These are phyloP conservation scores for Neurospora intermedia DNA, from an alignment of 495 filamentous ascomycete genomes.

Conservation along the genomic window DNA sequence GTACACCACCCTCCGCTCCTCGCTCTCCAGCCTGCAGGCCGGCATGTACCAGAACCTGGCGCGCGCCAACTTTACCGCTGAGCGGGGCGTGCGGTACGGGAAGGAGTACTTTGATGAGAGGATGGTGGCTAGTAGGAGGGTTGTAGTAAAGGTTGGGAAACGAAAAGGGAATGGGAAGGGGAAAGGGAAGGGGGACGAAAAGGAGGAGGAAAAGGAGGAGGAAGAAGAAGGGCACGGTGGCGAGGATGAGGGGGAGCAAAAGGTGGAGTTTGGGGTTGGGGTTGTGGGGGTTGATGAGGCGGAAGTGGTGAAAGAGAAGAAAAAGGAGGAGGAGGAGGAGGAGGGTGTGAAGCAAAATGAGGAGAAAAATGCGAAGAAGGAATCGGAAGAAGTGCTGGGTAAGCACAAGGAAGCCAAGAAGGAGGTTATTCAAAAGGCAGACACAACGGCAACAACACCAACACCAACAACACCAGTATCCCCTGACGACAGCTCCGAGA, in stretches of 20 bases:
- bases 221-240: not conserved
- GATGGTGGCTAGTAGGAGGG: conserved; percentile 50
- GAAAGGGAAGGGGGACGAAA: not conserved
- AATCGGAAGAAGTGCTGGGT: not conserved
- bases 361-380: not conserved
- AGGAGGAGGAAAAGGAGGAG: not conserved
- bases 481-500: too few species aligned
- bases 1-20: conserved; percentile 51
- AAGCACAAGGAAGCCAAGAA: too few species aligned
- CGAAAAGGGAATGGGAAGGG: too few species aligned
- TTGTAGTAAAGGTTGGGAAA: conserved; percentile 9
- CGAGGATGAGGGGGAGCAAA: not conserved
- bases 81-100: conserved; percentile 52
- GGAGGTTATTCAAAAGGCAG: too few species aligned
- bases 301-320: not conserved
- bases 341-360: not conserved
- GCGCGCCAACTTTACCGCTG: conserved; percentile 59
- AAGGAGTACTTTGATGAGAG: conserved; percentile 60
- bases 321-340: not conserved
- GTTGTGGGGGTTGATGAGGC: not conserved
- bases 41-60: conserved; percentile 46
- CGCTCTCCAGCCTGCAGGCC: conserved; percentile 45
- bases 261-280: not conserved
- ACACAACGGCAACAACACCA: too few species aligned
- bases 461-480: too few species aligned